Evolutionary conservation across 345 rosid genomes (phyloP), one percentile per base, ranked within the genome.

Genomic region (Odontarrhena argentea): DNA sequence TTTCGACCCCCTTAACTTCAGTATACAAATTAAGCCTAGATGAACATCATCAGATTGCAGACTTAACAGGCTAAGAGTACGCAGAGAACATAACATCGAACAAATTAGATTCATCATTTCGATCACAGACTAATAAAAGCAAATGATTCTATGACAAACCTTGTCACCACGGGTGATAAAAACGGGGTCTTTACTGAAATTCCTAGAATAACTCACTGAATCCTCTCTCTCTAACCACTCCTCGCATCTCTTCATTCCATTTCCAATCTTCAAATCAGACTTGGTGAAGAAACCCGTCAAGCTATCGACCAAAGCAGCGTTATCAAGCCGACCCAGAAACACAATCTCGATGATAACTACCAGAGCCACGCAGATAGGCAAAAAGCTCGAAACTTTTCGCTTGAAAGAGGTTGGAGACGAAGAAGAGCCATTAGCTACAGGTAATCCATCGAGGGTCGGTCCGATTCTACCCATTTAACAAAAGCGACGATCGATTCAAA

Each of bases 141-240:
- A 42, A 34, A 22, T 3, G 55, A 44, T 32, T 57, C 1, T 9
- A 37, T 14, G 60, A 63, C 78, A 56, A 69, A 83, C 85, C 85
- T 81, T 69, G 15, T 70, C 78, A 49, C 49, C 78, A 53, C 94
- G 89, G 56, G 76, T 61, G 66, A 90, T 84, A 55, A 70, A 62
- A 55, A 93, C 49, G 4, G 96, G 97, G 70, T 82, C 86, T 71
- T 85, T 81, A 42, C 67, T 71, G 72, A 90, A 93, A 82, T 86
- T 83, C 69, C 96, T 85, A 7, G 88, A 76, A 71, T 84, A 82
- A 40, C 28, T 65, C 46, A 83, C 81, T 42, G 82, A 75, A 57
- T 90, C 98, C 73, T 74, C 86, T 61, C 76, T 86, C 80, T 86
- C 86, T 74, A 93, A 71, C 93, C 91, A 87, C 77, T 84, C 81